Conservation (phyloP, 176 grass and related monocot genomes). For the Aegilops longissima region DNA sequence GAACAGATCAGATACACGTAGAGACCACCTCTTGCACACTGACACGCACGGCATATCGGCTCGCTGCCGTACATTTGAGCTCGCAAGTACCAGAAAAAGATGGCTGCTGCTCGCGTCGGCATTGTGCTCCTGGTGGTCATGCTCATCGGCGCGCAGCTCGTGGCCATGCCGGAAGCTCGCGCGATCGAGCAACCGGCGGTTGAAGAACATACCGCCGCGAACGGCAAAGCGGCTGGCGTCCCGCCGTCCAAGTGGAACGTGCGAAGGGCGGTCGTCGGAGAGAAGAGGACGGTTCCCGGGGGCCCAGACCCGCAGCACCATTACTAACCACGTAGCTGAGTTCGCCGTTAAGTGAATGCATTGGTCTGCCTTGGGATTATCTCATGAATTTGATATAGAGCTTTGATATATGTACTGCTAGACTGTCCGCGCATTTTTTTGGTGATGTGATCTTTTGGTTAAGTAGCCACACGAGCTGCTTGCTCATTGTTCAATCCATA, state of each 20-base stretch:
- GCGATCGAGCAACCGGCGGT: neutral
- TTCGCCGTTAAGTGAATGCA: neutral
- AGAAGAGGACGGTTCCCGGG: constrained; percentile 35
- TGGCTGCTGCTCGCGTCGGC: constrained; percentile 29
- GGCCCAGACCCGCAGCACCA: constrained; percentile 48
- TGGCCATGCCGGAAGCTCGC: constrained; percentile 18
- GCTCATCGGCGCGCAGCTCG: constrained; percentile 14
- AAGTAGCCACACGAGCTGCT: neutral
- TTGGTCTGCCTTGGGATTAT: neutral
- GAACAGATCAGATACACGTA: neutral
- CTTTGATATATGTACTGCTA: too few species aligned
- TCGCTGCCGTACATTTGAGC: neutral
- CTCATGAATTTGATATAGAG: neutral
- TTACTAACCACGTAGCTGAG: neutral
- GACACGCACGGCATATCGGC: neutral
- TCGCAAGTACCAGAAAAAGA: neutral
- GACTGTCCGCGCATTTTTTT: neutral
- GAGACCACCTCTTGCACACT: neutral
- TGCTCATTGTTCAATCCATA: neutral
- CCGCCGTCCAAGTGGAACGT: constrained; percentile 27
- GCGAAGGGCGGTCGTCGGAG: neutral
- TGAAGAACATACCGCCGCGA: neutral
- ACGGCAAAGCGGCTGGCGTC: neutral
- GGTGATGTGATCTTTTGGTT: neutral
- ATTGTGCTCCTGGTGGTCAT: constrained; percentile 32